phyloP scores from a whole-genome alignment of 2,329 filamentous ascomycete species.

The Colletotrichum shisoi region DNA sequence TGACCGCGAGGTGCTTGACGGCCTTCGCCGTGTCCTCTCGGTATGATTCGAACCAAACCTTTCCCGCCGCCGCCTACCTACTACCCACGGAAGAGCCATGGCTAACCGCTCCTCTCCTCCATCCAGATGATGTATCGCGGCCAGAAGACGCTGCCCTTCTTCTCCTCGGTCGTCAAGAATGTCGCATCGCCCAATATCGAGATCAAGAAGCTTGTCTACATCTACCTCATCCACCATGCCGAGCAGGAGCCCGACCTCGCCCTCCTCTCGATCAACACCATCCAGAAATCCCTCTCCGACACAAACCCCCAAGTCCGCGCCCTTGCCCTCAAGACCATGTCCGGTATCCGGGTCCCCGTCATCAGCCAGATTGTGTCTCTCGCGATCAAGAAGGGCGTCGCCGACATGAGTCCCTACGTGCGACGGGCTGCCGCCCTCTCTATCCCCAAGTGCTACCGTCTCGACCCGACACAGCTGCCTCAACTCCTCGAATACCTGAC shows the following conservation, averaged over 20 bases:
- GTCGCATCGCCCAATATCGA: conserved; percentile 92
- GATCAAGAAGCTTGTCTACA: conserved; percentile 98
- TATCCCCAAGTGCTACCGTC: conserved; percentile 92
- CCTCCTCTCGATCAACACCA: conserved; percentile 96
- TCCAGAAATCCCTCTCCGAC: conserved; percentile 96
- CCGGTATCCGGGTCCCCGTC: conserved; percentile 92
- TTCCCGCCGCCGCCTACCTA: background rate
- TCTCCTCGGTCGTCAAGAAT: conserved; percentile 98
- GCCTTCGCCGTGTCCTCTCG: conserved; percentile 84
- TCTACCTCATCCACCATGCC: conserved; percentile 95
- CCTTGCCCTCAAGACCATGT: conserved; percentile 95
- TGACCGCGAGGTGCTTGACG: conserved; percentile 92
- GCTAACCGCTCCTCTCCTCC: conserved; percentile 20
- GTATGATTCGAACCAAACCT: conserved; percentile 59
- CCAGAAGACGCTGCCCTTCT: conserved; percentile 88
- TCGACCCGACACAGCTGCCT: conserved; percentile 85
- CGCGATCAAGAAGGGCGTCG: conserved; percentile 91
- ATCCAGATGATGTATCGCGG: conserved; percentile 93
- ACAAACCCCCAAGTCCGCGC: conserved; percentile 88
- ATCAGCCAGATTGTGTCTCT: conserved; percentile 97
- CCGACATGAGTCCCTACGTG: conserved; percentile 93
- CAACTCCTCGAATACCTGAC: conserved; percentile 84
- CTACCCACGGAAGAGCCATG: conserved; percentile 19
- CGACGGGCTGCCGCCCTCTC: conserved; percentile 91
- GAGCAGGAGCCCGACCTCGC: conserved; percentile 95